A percentile compares a stretch with the other conserved stretches of the same genome.
These are phyloP conservation scores for Kwoniella europaea DNA, from an alignment of 768 basidiomycete species.

Conservation along the genomic window DNA sequence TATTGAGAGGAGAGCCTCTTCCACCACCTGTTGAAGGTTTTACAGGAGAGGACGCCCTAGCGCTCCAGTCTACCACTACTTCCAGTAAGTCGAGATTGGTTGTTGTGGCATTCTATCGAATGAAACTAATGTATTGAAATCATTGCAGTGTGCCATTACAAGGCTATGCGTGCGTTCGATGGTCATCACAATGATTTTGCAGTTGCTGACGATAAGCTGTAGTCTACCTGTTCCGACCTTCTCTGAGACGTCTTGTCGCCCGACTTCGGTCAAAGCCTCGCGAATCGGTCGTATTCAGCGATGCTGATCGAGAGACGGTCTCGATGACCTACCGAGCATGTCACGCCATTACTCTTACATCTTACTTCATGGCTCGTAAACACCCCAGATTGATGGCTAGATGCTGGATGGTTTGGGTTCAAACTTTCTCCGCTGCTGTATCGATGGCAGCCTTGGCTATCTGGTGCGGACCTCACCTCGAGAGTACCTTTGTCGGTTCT, in stretches of 20 bases:
- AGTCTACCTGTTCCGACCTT: constrained; percentile 50
- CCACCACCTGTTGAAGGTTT: constrained; percentile 29
- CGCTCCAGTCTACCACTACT: constrained; percentile 29
- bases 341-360: constrained; percentile 41
- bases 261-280: constrained; percentile 28
- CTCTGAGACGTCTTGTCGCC: constrained; percentile 42
- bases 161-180: constrained; percentile 38
- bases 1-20: constrained; percentile 31
- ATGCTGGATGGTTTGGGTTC: constrained; percentile 50
- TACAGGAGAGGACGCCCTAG: constrained; percentile 23
- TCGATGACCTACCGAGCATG: constrained; percentile 46
- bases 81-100: constrained; percentile 28
- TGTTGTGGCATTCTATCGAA: too few relatives aligned
- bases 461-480: constrained; percentile 50
- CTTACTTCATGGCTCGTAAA: constrained; percentile 41
- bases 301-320: constrained; percentile 35
- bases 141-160: constrained; percentile 47
- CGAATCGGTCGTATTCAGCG: constrained; percentile 24
- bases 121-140: too few relatives aligned
- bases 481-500: constrained; percentile 36
- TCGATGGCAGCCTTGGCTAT: constrained; percentile 51
- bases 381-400: constrained; percentile 45
- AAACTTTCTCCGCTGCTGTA: constrained; percentile 51
- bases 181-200: too few relatives aligned
- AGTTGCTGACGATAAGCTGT: constrained; percentile 3